A percentile compares a stretch with the other conserved stretches of the same genome.
Conservation (phyloP, 2,329 filamentous ascomycete genomes). For the Pseudogymnoascus verrucosus region DNA sequence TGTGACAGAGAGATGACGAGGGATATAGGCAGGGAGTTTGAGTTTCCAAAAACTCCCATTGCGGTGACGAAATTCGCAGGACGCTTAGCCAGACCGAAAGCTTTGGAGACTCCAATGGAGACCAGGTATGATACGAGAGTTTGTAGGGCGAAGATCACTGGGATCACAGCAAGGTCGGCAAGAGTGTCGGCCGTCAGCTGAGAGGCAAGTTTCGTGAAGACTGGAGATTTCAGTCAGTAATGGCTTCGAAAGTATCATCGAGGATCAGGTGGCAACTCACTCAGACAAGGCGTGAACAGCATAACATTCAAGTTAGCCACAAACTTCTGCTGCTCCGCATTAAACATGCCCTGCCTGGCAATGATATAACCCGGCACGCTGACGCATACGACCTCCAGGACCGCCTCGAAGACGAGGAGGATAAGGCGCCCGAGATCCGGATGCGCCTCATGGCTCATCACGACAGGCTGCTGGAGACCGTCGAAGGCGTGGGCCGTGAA, state of each 20-base stretch:
- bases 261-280: constrained; percentile 42
- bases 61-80: constrained; percentile 91
- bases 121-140: constrained; percentile 79
- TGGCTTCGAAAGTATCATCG: neutral
- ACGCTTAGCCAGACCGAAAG: constrained; percentile 75
- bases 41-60: constrained; percentile 97
- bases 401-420: constrained; percentile 73
- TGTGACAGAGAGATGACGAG: constrained; percentile 89
- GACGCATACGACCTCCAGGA: constrained; percentile 91
- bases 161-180: constrained; percentile 83
- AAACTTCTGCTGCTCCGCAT: constrained; percentile 93
- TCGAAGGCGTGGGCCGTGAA: constrained; percentile 20
- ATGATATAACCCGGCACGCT: constrained; percentile 90
- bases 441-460: constrained; percentile 28
- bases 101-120: constrained; percentile 59
- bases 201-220: constrained; percentile 94
- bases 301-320: constrained; percentile 92
- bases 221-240: constrained; percentile 35
- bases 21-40: constrained; percentile 94
- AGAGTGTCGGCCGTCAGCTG: constrained; percentile 90
- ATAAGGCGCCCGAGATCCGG: constrained; percentile 36
- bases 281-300: constrained; percentile 93
- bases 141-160: constrained; percentile 85
- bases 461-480: constrained; percentile 13
- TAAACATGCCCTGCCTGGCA: constrained; percentile 83